phyloP scores from a whole-genome alignment of 495 filamentous ascomycete genomes.

The Lentithecium fluviatile region DNA sequence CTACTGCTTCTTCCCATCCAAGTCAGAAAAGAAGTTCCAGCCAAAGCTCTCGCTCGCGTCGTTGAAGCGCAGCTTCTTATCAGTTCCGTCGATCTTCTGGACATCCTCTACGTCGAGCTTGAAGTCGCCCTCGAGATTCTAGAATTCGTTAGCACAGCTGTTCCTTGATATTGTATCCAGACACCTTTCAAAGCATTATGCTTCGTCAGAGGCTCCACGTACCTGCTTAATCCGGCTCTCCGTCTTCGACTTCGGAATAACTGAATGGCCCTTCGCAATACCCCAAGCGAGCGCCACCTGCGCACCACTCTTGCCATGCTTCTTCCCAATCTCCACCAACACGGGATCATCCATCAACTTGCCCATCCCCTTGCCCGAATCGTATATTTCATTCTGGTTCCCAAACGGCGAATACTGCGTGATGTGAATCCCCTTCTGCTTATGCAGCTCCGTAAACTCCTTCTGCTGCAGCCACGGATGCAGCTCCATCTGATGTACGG shows the following conservation, averaged over 20 bases:
- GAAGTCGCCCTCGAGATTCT: constrained; percentile 61
- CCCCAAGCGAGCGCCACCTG: constrained; percentile 68
- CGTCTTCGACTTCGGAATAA: constrained; percentile 65
- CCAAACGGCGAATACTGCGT: no score
- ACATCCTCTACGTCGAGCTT: constrained; percentile 55
- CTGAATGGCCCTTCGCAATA: constrained; percentile 60
- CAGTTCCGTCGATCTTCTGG: constrained; percentile 52
- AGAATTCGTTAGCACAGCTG: not conserved
- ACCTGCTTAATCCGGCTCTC: constrained; percentile 48
- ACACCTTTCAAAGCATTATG: no score
- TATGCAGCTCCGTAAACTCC: no score
- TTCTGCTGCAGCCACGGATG: no score
- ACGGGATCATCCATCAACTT: no score
- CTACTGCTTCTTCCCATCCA: no score
- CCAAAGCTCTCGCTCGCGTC: constrained; percentile 57
- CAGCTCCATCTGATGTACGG: no score
- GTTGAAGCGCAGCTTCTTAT: constrained; percentile 62
- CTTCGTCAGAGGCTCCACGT: no score
- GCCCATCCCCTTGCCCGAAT: no score
- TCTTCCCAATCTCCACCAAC: constrained; percentile 63
- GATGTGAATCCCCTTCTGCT: no score
- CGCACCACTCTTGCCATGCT: constrained; percentile 60
- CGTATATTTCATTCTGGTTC: no score
- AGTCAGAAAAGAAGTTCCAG: constrained; percentile 57
- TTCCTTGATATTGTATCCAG: no score